Percentiles rank a stretch among this genome's conserved stretches.
phyloP scores from a whole-genome alignment of 371 early-diverging fungal species.

The Circinella minor region DNA sequence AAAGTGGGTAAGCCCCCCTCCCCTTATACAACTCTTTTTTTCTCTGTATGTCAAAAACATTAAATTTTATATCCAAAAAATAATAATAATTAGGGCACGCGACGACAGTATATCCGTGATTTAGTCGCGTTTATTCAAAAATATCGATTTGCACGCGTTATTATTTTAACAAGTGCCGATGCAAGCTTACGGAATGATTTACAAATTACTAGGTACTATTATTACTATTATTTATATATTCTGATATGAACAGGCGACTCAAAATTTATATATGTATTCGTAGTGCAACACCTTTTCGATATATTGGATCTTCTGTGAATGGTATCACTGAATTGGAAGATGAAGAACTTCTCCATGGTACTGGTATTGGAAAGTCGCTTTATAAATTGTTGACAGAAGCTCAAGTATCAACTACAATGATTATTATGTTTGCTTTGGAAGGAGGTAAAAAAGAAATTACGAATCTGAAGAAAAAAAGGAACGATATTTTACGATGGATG shows the following conservation, averaged over 20 bases:
- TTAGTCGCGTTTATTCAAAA: slow-evolving; percentile 57
- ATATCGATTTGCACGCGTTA: slow-evolving; percentile 55
- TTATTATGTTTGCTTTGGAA: slow-evolving; percentile 74
- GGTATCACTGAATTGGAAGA: slow-evolving; percentile 44
- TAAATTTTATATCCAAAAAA: no score
- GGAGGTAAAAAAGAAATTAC: slow-evolving; percentile 45
- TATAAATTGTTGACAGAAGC: slow-evolving; percentile 38
- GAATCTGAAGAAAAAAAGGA: no score
- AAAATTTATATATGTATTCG: neutral
- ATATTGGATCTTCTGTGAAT: slow-evolving; percentile 19
- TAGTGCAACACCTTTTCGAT: slow-evolving; percentile 36
- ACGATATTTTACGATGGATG: no score
- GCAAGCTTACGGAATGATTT: slow-evolving; percentile 67
- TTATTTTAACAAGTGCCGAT: slow-evolving; percentile 74
- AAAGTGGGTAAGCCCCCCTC: slow-evolving; percentile 26
- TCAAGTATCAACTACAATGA: slow-evolving; percentile 44
- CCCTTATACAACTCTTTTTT: neutral
- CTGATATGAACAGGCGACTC: no score
- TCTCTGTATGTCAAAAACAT: no score
- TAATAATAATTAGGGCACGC: slow-evolving; percentile 18
- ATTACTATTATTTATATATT: no score
- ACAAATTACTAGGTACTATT: slow-evolving; percentile 56
- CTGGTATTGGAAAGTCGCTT: slow-evolving; percentile 57
- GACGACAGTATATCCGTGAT: slow-evolving; percentile 40
- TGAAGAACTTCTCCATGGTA: slow-evolving; percentile 54